Percentiles rank a stretch among this genome's conserved stretches.
phyloP scores from a whole-genome alignment of 1,284 basidiomycete genomes.

The Puccinia triticina region DNA sequence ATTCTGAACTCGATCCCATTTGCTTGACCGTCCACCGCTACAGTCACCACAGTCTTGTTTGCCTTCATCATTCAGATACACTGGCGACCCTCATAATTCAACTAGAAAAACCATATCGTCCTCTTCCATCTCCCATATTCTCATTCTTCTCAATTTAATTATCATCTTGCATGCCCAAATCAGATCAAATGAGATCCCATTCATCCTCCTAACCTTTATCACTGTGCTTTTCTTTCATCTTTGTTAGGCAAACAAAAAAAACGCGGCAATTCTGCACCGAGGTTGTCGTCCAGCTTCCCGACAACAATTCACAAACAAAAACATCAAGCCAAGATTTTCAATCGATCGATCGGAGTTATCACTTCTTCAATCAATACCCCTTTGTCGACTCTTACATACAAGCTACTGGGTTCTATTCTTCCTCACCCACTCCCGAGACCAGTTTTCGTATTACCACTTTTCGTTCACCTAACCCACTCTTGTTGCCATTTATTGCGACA shows the following conservation, averaged over 20 bases:
- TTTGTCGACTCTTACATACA: constrained; percentile 11
- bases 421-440: not conserved
- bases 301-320: constrained; percentile 12
- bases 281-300: constrained; percentile 16
- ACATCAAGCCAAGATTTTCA: not conserved
- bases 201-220: constrained; percentile 31
- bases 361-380: constrained; percentile 5
- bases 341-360: not conserved
- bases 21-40: not conserved
- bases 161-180: constrained; percentile 31
- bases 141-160: constrained; percentile 23
- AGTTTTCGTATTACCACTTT: constrained; percentile 12
- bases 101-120: constrained; percentile 5
- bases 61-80: constrained; percentile 4
- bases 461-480: not conserved
- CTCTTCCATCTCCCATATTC: constrained; percentile 9
- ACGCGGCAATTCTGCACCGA: not conserved
- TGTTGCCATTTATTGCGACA: not conserved
- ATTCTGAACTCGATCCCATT: not conserved
- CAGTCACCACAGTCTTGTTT: not conserved
- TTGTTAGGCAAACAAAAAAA: not conserved
- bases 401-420: not conserved
- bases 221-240: constrained; percentile 26
- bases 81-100: not conserved
- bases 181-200: constrained; percentile 32